phyloP scores from a whole-genome alignment of 164 flowering plant genomes.

The Nymphaea thermarum region DNA sequence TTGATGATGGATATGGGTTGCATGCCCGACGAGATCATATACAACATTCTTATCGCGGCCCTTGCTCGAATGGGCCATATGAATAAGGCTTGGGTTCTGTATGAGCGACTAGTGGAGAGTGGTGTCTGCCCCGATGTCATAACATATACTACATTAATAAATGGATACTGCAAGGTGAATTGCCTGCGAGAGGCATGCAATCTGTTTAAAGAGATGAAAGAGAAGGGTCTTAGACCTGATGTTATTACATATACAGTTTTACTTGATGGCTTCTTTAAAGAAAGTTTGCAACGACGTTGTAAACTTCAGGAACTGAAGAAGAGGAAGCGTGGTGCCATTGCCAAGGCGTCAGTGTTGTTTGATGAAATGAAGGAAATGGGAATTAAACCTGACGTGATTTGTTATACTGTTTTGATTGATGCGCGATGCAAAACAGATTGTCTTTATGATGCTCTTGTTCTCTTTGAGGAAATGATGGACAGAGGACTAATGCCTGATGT shows the following conservation, averaged over 20 bases:
- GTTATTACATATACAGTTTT: slow-evolving; percentile 55
- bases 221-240: slow-evolving; percentile 54
- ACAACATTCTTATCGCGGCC: slow-evolving; percentile 33
- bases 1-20: slow-evolving; percentile 19
- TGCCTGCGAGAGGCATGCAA: slow-evolving; percentile 32
- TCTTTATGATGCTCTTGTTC: slow-evolving; percentile 35
- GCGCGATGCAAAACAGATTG: slow-evolving; percentile 29
- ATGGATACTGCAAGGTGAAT: slow-evolving; percentile 47
- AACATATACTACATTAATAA: slow-evolving; percentile 54
- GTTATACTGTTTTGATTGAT: slow-evolving; percentile 62
- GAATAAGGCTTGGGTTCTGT: slow-evolving; percentile 32
- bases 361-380: slow-evolving; percentile 35
- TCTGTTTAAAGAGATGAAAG: slow-evolving; percentile 54
- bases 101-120: slow-evolving; percentile 24
- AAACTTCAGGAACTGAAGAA: slow-evolving; percentile 1
- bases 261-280: slow-evolving; percentile 34
- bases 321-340: slow-evolving; percentile 6
- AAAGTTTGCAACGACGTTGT: slow-evolving; percentile 2
- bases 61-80: slow-evolving; percentile 38
- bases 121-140: slow-evolving; percentile 41
- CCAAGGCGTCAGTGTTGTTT: slow-evolving; percentile 14
- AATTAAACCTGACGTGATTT: slow-evolving; percentile 38
- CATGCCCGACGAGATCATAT: slow-evolving; percentile 23
- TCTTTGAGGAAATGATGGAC: slow-evolving; percentile 47
- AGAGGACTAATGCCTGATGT: slow-evolving; percentile 55